Conservation (phyloP, 192 early-diverging fungal species). For the Linnemannia hyalina region DNA sequence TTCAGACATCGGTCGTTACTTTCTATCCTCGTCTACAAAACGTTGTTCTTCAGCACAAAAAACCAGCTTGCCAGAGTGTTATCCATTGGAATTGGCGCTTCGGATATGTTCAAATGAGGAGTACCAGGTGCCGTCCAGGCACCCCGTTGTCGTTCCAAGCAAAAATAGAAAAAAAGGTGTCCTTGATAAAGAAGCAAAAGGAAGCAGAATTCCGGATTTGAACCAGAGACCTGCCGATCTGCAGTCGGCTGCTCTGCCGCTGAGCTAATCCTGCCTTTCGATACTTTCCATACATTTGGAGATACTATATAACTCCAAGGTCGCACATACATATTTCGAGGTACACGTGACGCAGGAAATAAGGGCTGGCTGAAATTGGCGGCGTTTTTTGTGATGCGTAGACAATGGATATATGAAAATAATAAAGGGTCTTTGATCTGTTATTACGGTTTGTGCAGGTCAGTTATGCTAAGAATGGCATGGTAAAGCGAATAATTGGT, state of each 20-base stretch:
- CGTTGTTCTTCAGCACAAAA: too few relatives aligned
- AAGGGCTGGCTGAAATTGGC: not conserved
- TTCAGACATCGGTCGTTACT: too few relatives aligned
- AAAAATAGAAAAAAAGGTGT: too few relatives aligned
- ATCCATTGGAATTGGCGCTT: too few relatives aligned
- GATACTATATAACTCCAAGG: too few relatives aligned
- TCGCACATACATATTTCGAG: too few relatives aligned
- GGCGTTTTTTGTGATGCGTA: not conserved
- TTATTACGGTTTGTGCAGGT: not conserved
- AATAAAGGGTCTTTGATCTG: not conserved
- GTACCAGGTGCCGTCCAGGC: too few relatives aligned
- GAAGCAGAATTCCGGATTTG: constrained; percentile 71
- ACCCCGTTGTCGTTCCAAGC: not conserved
- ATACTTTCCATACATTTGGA: not conserved
- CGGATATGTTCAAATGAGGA: too few relatives aligned
- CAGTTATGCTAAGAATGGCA: not conserved
- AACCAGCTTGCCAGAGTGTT: too few relatives aligned
- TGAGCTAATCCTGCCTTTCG: constrained; percentile 67
- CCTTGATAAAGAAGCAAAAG: constrained; percentile 10
- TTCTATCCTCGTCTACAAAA: too few relatives aligned
- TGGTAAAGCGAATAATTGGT: not conserved
- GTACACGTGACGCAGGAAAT: too few relatives aligned
- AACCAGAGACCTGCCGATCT: constrained; percentile 76
- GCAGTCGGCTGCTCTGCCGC: constrained; percentile 78
- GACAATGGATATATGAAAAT: not conserved